These are phyloP conservation scores for Neoarthrinium moseri DNA, from an alignment of 2,329 filamentous ascomycete species.

Conservation along the genomic window DNA sequence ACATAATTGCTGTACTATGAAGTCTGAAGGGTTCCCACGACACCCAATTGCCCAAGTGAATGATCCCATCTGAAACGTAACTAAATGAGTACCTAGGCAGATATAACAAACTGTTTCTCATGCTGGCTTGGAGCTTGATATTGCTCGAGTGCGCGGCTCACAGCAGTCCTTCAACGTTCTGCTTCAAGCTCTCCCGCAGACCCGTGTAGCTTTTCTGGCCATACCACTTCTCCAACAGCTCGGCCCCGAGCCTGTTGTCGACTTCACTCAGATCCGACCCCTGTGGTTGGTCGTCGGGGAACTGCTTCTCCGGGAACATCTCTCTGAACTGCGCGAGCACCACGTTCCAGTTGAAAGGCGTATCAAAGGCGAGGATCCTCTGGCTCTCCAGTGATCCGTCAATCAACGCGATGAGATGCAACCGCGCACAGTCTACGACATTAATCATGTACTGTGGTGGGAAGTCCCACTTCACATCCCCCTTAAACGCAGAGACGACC, in stretches of 20 bases:
- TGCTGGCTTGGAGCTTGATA: too few relatives aligned
- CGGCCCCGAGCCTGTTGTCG: not conserved
- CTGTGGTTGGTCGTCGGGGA: not conserved
- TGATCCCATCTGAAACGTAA: too few relatives aligned
- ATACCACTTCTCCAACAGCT: not conserved
- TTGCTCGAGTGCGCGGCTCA: too few relatives aligned
- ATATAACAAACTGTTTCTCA: too few relatives aligned
- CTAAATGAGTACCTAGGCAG: too few relatives aligned
- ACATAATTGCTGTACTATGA: too few relatives aligned
- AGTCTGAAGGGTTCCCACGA: too few relatives aligned
- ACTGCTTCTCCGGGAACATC: not conserved
- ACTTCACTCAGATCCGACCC: not conserved
- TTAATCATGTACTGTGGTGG: not conserved
- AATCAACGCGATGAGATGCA: constrained; percentile 6
- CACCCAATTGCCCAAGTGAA: too few relatives aligned
- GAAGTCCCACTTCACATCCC: not conserved
- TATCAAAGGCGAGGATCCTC: constrained; percentile 2
- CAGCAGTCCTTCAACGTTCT: not conserved
- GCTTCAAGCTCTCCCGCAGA: not conserved
- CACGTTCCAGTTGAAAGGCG: constrained; percentile 6
- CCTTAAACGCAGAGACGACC: not conserved
- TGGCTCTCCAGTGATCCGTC: not conserved
- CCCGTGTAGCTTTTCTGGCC: not conserved
- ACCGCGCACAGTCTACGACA: constrained; percentile 3
- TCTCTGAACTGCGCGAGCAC: not conserved